Evolutionary conservation across 2,329 filamentous ascomycete genomes (phyloP), one percentile per base, ranked within the genome.

Genomic region (Paracamarosporium sp.): DNA sequence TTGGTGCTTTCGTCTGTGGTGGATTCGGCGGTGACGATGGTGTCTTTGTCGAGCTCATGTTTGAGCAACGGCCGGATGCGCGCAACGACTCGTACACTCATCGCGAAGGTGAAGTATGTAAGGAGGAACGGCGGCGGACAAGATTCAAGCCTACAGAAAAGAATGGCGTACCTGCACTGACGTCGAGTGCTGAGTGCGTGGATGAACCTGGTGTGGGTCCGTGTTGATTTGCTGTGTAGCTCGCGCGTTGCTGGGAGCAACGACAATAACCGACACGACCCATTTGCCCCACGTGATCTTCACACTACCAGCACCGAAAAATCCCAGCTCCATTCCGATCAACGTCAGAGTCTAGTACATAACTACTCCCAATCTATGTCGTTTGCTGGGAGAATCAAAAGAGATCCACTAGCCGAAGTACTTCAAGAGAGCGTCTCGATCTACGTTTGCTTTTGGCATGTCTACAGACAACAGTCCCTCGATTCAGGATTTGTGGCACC

Each of bases 41-140:
- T 85, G 80, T 98, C 94, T 77, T 90, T 90, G 72, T 95, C 91
- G 57, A 90, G 83, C 81, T 98, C 95, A 63, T 90, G 88, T 68
- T 91, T 89, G 62, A 97, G 87, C 62, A 97, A 85, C 51, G 94
- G 94, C 68, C 94, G 89, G 69, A 99, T 91, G 66, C 95, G 87
- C 58, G 94, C 93, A 63, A 98, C 91, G 57, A 98, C 93, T 72
- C 92, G 86, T 65, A 97, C 91, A 85, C 87, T 80, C 77, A 80
- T 78, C 59, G 61, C 35, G 44, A 46, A 24, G 44, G 31, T 35
- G 40, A 50, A 56, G 40, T 40, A 56, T 44, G 31, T 47, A 25
- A 41, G n/a, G 36, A 59, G 38, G 56, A 56, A 57, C 55, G 40
- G 52, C 61, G 59, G 53, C 56, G 55, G 62, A 55, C 58, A 70